phyloP scores from a whole-genome alignment of 2,329 filamentous ascomycete genomes.

The Nothophaeocryptopus gaeumannii region DNA sequence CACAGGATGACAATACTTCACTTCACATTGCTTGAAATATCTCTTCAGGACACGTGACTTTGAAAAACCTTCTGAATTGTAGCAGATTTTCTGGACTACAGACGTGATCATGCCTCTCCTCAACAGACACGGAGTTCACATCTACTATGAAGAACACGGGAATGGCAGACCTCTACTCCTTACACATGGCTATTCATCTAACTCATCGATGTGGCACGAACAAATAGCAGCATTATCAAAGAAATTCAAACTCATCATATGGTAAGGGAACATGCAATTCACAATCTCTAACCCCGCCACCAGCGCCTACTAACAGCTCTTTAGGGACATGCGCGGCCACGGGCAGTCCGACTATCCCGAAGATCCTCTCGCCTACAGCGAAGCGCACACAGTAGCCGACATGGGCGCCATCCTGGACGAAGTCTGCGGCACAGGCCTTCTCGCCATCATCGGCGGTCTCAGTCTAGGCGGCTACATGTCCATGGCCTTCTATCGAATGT shows the following conservation, averaged over 20 bases:
- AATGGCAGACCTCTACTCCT: slow-evolving; percentile 22
- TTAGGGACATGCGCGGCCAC: slow-evolving; percentile 30
- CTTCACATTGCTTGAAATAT: too few species aligned
- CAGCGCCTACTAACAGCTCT: too few species aligned
- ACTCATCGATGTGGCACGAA: slow-evolving; percentile 29
- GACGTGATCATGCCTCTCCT: slow-evolving; percentile 12
- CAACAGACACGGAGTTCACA: slow-evolving; percentile 19
- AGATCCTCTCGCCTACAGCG: slow-evolving; percentile 24
- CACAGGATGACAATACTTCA: too few species aligned
- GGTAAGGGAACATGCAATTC: slow-evolving; percentile 8
- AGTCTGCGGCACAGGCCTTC: slow-evolving; percentile 17
- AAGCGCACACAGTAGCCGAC: slow-evolving; percentile 29
- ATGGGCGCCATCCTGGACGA: slow-evolving; percentile 27
- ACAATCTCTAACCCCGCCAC: too few species aligned
- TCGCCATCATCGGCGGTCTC: slow-evolving; percentile 28
- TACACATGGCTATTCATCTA: slow-evolving; percentile 31
- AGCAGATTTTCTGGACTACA: too few species aligned
- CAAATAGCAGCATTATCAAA: slow-evolving; percentile 23
- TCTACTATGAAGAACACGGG: slow-evolving; percentile 29
- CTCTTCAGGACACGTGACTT: too few species aligned
- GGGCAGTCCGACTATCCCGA: slow-evolving; percentile 25
- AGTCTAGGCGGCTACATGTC: slow-evolving; percentile 32
- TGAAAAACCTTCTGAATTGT: too few species aligned
- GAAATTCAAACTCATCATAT: slow-evolving; percentile 26
- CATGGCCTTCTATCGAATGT: slow-evolving; percentile 26